Evolutionary conservation across 1,284 basidiomycete species (phyloP), one percentile per base, ranked within the genome.

Genomic region (Malassezia obtusa): DNA sequence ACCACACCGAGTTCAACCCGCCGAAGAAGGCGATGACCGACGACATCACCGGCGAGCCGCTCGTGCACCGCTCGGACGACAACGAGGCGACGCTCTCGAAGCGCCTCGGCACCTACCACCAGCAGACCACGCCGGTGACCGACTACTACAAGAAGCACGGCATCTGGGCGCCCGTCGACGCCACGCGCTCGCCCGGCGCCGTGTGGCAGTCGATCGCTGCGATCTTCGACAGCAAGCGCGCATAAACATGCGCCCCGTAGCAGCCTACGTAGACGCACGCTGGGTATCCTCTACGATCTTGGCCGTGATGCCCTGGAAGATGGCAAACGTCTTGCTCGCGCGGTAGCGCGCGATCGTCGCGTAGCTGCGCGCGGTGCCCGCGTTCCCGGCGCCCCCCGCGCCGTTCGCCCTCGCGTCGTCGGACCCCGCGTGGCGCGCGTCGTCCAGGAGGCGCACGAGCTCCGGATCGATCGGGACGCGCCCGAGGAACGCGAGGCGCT

Each of bases 1-100:
- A 98, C 77, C 92, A 98, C 81, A 85, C 80, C 68, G 89, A 94
- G 76, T 98, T 92, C 82, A 80, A 87, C 78, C 92, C 92, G 11
- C 92, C 92, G 38, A 96, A 96, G 81, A 94, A 94, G 77, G 68
- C 84, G 41, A 87, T 89, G 82, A 82, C 82, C 32, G 92, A 98
- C 78, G 94, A 98, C 76, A 77, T 86, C 35, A 89, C 91, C 4
- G 94, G 94, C 62, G 92, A 98, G 77, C 88, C 90, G 28, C 84
- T 92, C 85, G 75, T 77, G 56, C 75, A 76, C 63, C 68, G 76
- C 22, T 76, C 74, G 22, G 77, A 77, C 61, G 77, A 77, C 68
- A 77, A 76, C 50, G 77, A 76, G 60, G 89, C 94, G 75, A 89
- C 92, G 12, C 81, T 98, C 50, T 82, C 83, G 67, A 95, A 92